These are phyloP conservation scores for Crithidia expoeki DNA, from an alignment of 208 protist species.

Conservation along the genomic window DNA sequence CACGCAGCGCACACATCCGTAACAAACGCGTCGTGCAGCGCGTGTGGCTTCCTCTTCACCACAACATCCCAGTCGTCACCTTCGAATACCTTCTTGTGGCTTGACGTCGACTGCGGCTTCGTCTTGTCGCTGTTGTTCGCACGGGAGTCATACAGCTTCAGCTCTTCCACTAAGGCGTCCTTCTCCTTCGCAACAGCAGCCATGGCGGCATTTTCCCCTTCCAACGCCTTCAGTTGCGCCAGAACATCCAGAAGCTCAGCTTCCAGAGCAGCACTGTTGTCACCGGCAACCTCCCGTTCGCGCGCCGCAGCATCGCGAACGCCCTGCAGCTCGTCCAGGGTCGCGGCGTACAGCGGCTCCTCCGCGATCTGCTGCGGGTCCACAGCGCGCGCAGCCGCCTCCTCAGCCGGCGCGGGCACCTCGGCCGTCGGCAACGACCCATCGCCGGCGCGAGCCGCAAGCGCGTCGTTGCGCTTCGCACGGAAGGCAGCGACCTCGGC, in stretches of 20 bases:
- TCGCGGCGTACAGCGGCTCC: constrained; percentile 29
- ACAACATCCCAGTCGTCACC: constrained; percentile 48
- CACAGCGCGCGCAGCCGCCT: constrained; percentile 21
- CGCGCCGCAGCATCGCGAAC: no score
- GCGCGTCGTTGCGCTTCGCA: constrained; percentile 39
- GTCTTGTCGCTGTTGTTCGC: constrained; percentile 25
- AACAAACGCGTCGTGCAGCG: constrained; percentile 42
- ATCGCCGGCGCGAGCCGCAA: constrained; percentile 31
- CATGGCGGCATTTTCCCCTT: constrained; percentile 27
- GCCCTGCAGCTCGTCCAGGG: constrained; percentile 27
- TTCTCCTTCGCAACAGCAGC: constrained; percentile 3
- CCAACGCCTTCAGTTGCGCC: constrained; percentile 30
- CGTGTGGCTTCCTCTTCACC: constrained; percentile 30
- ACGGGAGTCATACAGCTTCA: constrained; percentile 27
- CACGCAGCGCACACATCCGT: constrained; percentile 40
- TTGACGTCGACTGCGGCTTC: constrained; percentile 27
- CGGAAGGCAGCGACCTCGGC: constrained; percentile 20
- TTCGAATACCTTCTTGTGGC: constrained; percentile 46
- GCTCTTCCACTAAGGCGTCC: constrained; percentile 17
- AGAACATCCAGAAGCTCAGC: constrained; percentile 29
- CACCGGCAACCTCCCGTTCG: neutral
- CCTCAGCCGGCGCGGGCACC: constrained; percentile 18
- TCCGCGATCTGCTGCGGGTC: constrained; percentile 17
- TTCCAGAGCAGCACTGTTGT: constrained; percentile 22
- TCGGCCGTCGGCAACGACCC: constrained; percentile 32